Evolutionary conservation across 768 basidiomycete species (phyloP).

Genomic region (Auricularia sp.): DNA sequence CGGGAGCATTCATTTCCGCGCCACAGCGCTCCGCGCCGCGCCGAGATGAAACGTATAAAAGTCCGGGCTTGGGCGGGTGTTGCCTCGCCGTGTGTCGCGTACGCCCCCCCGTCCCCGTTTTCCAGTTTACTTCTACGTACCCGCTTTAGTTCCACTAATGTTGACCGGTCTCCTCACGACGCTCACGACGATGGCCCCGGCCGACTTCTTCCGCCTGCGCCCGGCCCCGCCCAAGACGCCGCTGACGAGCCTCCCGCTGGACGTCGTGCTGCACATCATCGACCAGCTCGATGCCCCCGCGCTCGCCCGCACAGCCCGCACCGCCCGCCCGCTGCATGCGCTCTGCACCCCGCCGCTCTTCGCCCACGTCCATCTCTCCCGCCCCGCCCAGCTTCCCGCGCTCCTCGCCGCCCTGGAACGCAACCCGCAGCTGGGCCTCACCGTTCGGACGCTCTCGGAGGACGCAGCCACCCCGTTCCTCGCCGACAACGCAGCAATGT

Average conservation of each 20-base stretch:
- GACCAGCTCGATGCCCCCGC: neutral
- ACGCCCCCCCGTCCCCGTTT: no score
- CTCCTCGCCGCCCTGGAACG: neutral
- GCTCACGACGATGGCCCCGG: no score
- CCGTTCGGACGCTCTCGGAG: neutral
- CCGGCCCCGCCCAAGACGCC: no score
- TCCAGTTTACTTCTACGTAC: no score
- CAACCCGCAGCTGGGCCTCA: neutral
- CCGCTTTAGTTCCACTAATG: no score
- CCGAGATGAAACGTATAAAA: no score
- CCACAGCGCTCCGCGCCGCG: no score
- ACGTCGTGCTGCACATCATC: neutral
- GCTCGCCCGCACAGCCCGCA: neutral
- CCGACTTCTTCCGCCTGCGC: no score
- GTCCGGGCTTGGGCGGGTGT: no score
- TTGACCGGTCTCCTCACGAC: no score
- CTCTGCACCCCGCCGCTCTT: neutral
- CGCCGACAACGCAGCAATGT: neutral
- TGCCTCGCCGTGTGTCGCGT: no score
- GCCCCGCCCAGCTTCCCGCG: neutral
- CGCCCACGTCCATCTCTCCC: neutral
- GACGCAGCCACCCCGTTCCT: neutral
- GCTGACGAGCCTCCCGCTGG: neutral
- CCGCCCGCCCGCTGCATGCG: neutral
- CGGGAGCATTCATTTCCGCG: no score